Evolutionary conservation across 345 rosid genomes (phyloP).

Genomic region (Hevea brasiliensis): DNA sequence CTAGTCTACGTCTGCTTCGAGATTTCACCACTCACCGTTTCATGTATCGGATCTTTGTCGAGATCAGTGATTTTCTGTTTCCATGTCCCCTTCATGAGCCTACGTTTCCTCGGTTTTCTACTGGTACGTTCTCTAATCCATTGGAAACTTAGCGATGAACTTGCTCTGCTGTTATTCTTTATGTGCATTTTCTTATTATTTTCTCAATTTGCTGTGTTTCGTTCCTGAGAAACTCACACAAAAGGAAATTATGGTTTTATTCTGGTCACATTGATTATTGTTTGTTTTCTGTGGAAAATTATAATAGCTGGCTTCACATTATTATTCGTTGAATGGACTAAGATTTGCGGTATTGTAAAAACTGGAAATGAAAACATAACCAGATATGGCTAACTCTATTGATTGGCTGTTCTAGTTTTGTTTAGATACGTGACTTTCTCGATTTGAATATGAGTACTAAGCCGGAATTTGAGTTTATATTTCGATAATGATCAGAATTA

Average conservation of each 20-base stretch:
- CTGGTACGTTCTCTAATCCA: conserved; percentile 29
- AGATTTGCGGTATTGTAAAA: neutral
- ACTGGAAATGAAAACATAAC: neutral
- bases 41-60: conserved; percentile 31
- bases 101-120: conserved; percentile 25
- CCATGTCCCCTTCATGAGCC: conserved; percentile 13
- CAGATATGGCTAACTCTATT: neutral
- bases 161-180: neutral
- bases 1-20: conserved; percentile 40
- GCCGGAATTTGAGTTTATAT: conserved; percentile 9
- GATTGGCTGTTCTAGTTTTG: neutral
- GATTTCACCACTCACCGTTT: conserved; percentile 16
- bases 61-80: conserved; percentile 26
- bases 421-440: conserved; percentile 29
- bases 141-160: neutral
- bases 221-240: conserved; percentile 11
- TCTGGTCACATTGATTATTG: neutral
- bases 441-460: neutral
- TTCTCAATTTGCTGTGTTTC: neutral
- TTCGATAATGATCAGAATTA: neutral
- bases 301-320: neutral
- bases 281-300: neutral
- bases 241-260: neutral
- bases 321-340: neutral
- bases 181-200: neutral